These are phyloP conservation scores for Panicum virgatum DNA, from an alignment of 202 grass and related monocot species.

Conservation along the genomic window DNA sequence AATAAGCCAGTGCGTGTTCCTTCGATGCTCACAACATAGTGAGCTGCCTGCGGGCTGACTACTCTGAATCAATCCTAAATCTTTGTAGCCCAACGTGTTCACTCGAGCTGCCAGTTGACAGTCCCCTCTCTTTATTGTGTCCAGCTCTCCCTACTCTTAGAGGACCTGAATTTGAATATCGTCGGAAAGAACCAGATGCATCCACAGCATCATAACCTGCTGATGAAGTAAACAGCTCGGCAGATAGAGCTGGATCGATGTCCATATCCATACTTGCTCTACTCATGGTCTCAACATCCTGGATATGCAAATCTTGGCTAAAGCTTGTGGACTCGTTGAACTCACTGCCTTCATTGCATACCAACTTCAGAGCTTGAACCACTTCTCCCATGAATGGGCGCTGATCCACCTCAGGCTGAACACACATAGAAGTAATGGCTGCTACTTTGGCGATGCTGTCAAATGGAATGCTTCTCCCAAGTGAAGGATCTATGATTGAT, in stretches of 20 bases:
- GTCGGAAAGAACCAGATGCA: conserved; percentile 78
- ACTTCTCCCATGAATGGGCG: conserved; percentile 98
- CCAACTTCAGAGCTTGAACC: conserved; percentile 92
- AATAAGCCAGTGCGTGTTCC: conserved; percentile 21
- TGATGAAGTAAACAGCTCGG: conserved; percentile 57
- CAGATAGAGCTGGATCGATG: conserved; percentile 25
- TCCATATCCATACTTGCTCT: conserved; percentile 59
- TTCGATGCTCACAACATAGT: conserved; percentile 29
- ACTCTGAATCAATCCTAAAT: conserved; percentile 65
- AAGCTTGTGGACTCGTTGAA: conserved; percentile 55
- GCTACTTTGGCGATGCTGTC: conserved; percentile 81
- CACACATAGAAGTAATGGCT: conserved; percentile 98
- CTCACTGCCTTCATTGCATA: conserved; percentile 75
- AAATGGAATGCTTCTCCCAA: conserved; percentile 58
- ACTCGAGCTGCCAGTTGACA: conserved; percentile 77
- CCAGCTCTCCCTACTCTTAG: conserved; percentile 45
- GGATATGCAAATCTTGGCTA: conserved; percentile 55
- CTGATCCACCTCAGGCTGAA: conserved; percentile 98
- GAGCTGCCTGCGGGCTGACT: conserved; percentile 40
- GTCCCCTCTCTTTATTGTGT: conserved; percentile 49
- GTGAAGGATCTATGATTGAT: conserved; percentile 71
- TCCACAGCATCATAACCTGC: conserved; percentile 61
- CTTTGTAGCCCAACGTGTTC: conserved; percentile 57
- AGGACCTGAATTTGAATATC: conserved; percentile 80
- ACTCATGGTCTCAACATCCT: conserved; percentile 45